These are phyloP conservation scores for Gracilaria domingensis DNA, from an alignment of 23 red algal genomes.

Conservation along the genomic window DNA sequence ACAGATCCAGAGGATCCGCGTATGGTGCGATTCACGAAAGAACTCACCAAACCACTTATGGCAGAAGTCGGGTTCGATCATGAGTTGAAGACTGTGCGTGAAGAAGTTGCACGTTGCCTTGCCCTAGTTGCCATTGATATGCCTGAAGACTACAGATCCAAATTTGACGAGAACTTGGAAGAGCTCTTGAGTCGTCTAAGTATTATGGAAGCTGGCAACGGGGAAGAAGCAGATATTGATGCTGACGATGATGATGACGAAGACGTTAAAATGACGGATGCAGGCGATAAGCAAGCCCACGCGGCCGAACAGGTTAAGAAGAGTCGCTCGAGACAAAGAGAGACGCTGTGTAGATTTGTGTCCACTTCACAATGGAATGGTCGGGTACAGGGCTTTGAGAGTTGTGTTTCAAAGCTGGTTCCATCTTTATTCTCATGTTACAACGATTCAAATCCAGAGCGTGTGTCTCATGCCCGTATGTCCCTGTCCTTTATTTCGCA, in stretches of 20 bases:
- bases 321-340: conserved; percentile 76
- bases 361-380: conserved; percentile 88
- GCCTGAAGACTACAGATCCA: not conserved
- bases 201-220: not conserved
- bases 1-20: conserved; percentile 8
- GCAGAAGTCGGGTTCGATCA: conserved; percentile 72
- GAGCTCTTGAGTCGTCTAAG: conserved; percentile 44
- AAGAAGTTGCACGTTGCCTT: conserved; percentile 77
- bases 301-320: conserved; percentile 48
- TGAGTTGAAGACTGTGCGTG: conserved; percentile 78
- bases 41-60: conserved; percentile 33
- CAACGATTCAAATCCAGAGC: conserved; percentile 70
- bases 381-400: conserved; percentile 50
- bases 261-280: conserved; percentile 25
- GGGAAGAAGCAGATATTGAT: not conserved
- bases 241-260: not conserved
- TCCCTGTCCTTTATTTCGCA: conserved; percentile 78
- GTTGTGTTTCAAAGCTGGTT: conserved; percentile 44
- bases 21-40: conserved; percentile 37
- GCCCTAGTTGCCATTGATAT: conserved; percentile 49
- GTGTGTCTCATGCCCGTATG: conserved; percentile 73
- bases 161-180: conserved; percentile 36
- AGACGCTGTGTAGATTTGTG: conserved; percentile 83
- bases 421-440: conserved; percentile 71
- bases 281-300: conserved; percentile 1